Evolutionary conservation across 192 early-diverging fungal genomes (phyloP), one percentile per base, ranked within the genome.

Genomic region (Coemansia sp.): DNA sequence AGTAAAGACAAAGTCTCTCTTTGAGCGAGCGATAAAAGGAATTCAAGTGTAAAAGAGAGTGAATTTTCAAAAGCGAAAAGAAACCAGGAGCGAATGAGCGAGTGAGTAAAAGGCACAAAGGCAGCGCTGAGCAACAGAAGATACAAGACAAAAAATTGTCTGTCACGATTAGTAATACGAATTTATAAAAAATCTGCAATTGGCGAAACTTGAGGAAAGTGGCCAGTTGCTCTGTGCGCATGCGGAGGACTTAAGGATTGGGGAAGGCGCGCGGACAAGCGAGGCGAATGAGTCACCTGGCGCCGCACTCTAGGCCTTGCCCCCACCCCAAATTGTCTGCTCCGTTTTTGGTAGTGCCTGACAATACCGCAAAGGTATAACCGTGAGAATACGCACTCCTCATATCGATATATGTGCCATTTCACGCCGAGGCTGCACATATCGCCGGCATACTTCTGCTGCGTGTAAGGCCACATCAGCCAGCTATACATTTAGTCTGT

Each of bases 21-120:
- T 60, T 60, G 29, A n/a, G 31, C 57, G n/a, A 50, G 49, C 20
- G 10, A 15, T 16, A 57, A 60, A 60, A 36, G 57, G 33, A 29
- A 57, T 57, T 65, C 33, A n/a, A 65, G 41, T 20, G 36, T 9
- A 55, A 53, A 63, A 43, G 50, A 20, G 58, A 47, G 24, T 36
- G 60, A 53, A 39, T 27, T 50, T 31, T 27, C 27, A 68, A 57
- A 27, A 33, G 34, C 22, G 20, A 58, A 62, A 67, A n/a, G 16
- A 18, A 16, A 53, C 27, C 16, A 15, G 31, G 57, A 66, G 61
- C 22, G 22, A n/a, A 27, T 20, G 41, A 24, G 57, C n/a, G 57
- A 20, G 46, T 4, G 16, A 46, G 46, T 4, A 9, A 46, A 55
- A 62, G 29, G 40, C 31, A 65, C 18, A 55, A 71, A 64, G 47